Percentiles rank a stretch among this genome's conserved stretches.
Conservation (phyloP, 352 stramenopile species). For the Globisporangium nodosum region DNA sequence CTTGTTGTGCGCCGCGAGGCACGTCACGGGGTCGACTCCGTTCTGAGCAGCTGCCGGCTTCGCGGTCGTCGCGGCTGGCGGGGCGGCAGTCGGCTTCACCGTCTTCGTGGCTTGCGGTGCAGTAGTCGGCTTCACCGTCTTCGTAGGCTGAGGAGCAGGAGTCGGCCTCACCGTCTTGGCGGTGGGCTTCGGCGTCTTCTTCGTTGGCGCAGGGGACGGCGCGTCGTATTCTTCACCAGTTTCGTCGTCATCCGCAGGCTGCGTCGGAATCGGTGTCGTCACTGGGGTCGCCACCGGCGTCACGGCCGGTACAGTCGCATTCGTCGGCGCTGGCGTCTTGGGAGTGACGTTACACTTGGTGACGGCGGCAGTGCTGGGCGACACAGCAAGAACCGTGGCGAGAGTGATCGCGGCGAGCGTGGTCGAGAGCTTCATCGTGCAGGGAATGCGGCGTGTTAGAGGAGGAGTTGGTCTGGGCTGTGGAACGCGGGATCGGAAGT, state of each 20-base stretch:
- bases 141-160: background rate
- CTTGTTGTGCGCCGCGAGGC: slow-evolving; percentile 10
- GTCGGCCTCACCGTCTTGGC: background rate
- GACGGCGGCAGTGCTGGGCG: background rate
- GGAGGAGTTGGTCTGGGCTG: background rate
- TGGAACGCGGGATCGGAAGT: background rate
- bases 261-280: background rate
- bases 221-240: background rate
- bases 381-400: background rate
- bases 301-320: background rate
- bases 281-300: background rate
- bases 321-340: background rate
- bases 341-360: background rate
- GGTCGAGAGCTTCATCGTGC: background rate
- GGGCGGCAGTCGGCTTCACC: slow-evolving; percentile 17
- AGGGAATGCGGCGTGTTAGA: background rate
- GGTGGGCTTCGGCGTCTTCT: background rate
- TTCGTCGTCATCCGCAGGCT: background rate
- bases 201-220: background rate
- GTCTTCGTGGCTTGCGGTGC: background rate
- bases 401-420: background rate
- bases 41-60: background rate
- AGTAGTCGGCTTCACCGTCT: background rate
- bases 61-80: background rate
- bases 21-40: slow-evolving; percentile 8